Base-by-base conservation (phyloP, 192 early-diverging fungal species). In the Podochytrium sp. region DNA sequence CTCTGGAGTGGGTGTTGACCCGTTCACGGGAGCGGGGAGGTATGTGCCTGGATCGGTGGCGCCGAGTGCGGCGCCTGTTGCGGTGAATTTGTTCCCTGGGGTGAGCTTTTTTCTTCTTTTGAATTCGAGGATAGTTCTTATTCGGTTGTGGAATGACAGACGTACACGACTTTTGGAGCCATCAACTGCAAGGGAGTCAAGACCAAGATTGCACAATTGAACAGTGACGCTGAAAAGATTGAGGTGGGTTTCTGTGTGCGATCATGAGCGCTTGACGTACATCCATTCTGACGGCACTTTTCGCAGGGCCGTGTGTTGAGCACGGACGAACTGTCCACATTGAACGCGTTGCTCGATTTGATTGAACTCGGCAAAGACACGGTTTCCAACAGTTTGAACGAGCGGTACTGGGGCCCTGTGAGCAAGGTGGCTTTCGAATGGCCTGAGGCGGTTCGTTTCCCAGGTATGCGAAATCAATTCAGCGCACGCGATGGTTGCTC, bases 171-270 rank as follows among this genome's bases (percentile, higher is more conserved):
- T n/a, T 93, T 93, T 76, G 84, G 85, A 47, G 78, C 88, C 30
- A 91, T 90, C 47, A 95, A 94, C 40, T 72, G 87, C 0, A 68
- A 77, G 2, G 92, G 89, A 1, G 91, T 98, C 30, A 78, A 89
- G 56, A 88, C 84, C 30, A 98, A 98, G 69, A 80, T 96, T 23
- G 50, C 74, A 2, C 86, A 93, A 71, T 79, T 94, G 39, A 94
- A 95, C 74, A 72, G 56, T 0, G 83, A 88, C 52, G n/a, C 38
- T 78, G 12, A 70, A 32, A 43, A 71, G 41, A 51, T 62, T 35
- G 38, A 64, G 14, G 42, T 49, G 71, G n/a, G n/a, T n/a, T n/a
- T n/a, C n/a, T n/a, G n/a, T n/a, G n/a, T n/a, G n/a, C n/a, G n/a
- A n/a, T n/a, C n/a, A n/a, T n/a, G n/a, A n/a, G n/a, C n/a, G n/a